Conservation (phyloP, 495 filamentous ascomycete genomes). For the Aspergillus biplanus region DNA sequence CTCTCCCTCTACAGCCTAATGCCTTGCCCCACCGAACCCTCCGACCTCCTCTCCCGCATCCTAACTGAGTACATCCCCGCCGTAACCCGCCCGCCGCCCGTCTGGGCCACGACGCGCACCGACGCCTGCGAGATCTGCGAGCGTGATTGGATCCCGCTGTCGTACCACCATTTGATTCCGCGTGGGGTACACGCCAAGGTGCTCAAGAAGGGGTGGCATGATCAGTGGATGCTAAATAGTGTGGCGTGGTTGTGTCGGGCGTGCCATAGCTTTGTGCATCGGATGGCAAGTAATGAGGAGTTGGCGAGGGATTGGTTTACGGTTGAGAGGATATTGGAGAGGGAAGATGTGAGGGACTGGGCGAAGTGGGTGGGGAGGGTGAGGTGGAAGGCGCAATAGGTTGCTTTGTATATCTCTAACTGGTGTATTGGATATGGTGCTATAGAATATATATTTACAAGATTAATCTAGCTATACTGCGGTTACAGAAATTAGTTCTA, state of each 20-base stretch:
- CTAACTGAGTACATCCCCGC: conserved; percentile 61
- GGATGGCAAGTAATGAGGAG: conserved; percentile 76
- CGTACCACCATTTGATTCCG: conserved; percentile 87
- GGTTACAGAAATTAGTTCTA: neutral
- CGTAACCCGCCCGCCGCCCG: conserved; percentile 61
- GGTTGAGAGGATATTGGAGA: conserved; percentile 66
- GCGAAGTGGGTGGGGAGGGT: conserved; percentile 66
- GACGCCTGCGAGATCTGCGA: conserved; percentile 79
- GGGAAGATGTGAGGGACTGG: conserved; percentile 75
- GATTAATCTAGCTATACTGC: neutral
- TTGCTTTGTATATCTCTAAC: neutral
- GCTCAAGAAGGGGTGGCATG: conserved; percentile 80
- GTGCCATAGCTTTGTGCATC: conserved; percentile 86
- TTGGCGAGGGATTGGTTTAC: conserved; percentile 75
- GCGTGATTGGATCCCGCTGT: conserved; percentile 75
- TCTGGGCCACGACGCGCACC: conserved; percentile 57
- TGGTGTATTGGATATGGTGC: neutral
- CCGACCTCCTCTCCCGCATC: conserved; percentile 63
- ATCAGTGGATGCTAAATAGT: conserved; percentile 71
- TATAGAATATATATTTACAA: neutral
- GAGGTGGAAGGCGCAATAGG: conserved; percentile 63
- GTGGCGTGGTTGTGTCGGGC: conserved; percentile 90
- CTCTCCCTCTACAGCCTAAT: conserved; percentile 65
- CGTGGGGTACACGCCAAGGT: conserved; percentile 76
- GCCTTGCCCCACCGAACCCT: conserved; percentile 35